Evolutionary conservation across 495 filamentous ascomycete genomes (phyloP), one percentile per base, ranked within the genome.

Genomic region (Xylaria scruposa): DNA sequence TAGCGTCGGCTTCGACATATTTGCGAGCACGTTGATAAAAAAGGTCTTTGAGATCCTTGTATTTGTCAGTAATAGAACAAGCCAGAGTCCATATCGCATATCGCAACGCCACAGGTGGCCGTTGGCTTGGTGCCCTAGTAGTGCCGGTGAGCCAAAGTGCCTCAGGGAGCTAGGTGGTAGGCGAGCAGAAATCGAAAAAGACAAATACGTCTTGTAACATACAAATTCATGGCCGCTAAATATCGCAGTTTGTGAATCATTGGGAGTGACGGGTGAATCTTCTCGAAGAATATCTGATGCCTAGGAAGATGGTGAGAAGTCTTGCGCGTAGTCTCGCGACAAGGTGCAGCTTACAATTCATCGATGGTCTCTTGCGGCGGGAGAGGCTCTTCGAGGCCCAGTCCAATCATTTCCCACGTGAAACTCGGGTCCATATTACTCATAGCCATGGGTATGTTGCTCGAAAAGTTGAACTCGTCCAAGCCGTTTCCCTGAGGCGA

Each of bases 1-100:
- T 90, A 81, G 97, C 95, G 72, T 97, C 94, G 54, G 89, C 82
- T 75, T 98, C 94, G 29, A 93, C 86, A 78, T 98, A 98, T 76
- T 97, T 97, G 68, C 95, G 89, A 44, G 95, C 89, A 53, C 93
- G 88, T 60, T 90, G 88, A 78, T 99, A 99, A 78, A 98, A 97
- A 67, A 95, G 88, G 33, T 92, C 90, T 75, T 93, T 92, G 24
- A 97, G 81, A 46, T 87, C 86, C 15, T 85, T 83, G 78, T 93
- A 97, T 75, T 94, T 96, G 19, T 97, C 93, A 13, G 88, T 90
- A 46, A 95, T 86, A 1, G 92, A 90, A 46, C 94, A 93, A 33
- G 96, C 94, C 70, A 94, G 84, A 63, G 90, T 91, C 96, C 96
- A 99, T 82, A 98, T 96, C 40, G 92, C 93, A 81, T 99, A 99